Evolutionary conservation across 129 eudicot genomes (phyloP), one percentile per base, ranked within the genome.

Genomic region (Centella asiatica): DNA sequence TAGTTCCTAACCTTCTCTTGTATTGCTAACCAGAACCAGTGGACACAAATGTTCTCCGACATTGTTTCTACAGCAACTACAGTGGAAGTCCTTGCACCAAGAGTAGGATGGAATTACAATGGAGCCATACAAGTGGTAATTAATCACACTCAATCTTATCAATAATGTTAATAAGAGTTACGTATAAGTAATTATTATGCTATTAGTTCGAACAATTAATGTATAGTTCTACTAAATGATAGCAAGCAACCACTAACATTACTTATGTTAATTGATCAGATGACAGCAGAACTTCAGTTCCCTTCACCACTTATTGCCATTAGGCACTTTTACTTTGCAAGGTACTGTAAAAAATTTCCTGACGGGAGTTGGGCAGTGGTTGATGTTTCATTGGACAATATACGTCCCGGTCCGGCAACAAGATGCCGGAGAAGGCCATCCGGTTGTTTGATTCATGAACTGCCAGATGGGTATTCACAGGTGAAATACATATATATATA

Each of bases 281-380:
- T 83, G 75, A 76, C 69, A n/a, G 82, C 78, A 0, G 74, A 69
- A 75, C 77, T 74, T 32, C 86, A 77, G 39, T 69, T 66, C 29
- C 79, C 79, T 45, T 80, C 83, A 0, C 80, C 86, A 22, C 76
- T 76, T 1, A 80, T 83, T 52, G 83, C 83, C 37, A 70, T 80
- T 47, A 65, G 85, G 22, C 83, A 83, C 31, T 62, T 52, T 78
- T 76, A 70, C 68, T 83, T 83, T 26, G 76, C 49, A 29, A 76
- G 89, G 62, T 76, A 79, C 69, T 83, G 89, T 31, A 76, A 76
- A 26, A 83, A 76, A 39, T 78, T 69, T 23, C 39, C 66, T 4
- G 89, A 79, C 1, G 82, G 80, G 34, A 73, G 69, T 0, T 83
- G 89, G 89, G 85, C 80, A 6, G 82, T 79, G 64, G 89, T 76